Conservation (phyloP, 345 rosid species). For the Durio zibethinus region DNA sequence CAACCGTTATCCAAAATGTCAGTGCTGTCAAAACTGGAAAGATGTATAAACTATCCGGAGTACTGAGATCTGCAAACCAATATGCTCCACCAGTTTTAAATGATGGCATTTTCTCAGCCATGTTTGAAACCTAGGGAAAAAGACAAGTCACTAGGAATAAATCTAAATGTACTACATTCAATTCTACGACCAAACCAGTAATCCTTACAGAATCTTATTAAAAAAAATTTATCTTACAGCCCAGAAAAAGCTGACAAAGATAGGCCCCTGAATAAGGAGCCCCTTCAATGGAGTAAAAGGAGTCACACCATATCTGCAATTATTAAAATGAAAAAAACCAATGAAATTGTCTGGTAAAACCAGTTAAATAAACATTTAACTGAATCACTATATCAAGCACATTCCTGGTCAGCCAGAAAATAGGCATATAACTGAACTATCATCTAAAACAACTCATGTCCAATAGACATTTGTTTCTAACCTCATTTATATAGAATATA, state of each 20-base stretch:
- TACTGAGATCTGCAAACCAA: constrained; percentile 77
- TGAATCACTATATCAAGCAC: background rate
- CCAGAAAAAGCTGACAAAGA: constrained; percentile 72
- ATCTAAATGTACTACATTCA: background rate
- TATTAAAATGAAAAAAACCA: constrained; percentile 9
- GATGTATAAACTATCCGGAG: constrained; percentile 65
- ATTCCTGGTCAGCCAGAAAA: background rate
- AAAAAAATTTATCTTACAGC: constrained; percentile 56
- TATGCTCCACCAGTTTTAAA: constrained; percentile 77
- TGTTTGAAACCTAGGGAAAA: constrained; percentile 52
- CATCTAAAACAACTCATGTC: background rate
- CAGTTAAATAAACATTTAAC: background rate
- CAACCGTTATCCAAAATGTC: constrained; percentile 70
- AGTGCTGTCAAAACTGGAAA: constrained; percentile 65
- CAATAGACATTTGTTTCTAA: background rate
- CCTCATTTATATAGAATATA: background rate
- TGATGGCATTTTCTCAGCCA: constrained; percentile 89
- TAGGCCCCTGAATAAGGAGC: constrained; percentile 68
- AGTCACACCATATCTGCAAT: constrained; percentile 69
- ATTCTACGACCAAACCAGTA: background rate
- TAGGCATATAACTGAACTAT: background rate
- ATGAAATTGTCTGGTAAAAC: constrained; percentile 2
- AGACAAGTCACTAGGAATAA: constrained; percentile 5
- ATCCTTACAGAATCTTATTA: background rate
- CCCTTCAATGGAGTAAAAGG: constrained; percentile 87